Percentiles rank a stretch among this genome's conserved stretches.
Conservation (phyloP, 352 stramenopile genomes). For the Elongisporangium undulatum region DNA sequence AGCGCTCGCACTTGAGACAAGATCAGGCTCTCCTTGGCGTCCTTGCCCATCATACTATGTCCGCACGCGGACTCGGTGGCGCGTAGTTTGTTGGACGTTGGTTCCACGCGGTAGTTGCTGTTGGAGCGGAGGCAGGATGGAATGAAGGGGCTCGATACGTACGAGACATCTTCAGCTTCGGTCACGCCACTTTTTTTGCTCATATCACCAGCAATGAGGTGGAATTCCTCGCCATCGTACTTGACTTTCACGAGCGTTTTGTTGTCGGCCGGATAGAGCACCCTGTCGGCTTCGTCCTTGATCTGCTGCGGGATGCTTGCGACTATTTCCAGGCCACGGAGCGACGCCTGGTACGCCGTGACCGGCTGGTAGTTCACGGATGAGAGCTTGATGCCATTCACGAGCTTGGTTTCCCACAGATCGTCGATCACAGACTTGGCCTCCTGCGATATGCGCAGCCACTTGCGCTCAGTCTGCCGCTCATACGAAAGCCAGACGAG, state of each 20-base stretch:
- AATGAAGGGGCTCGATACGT: constrained; percentile 96
- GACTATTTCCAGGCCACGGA: constrained; percentile 84
- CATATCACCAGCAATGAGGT: constrained; percentile 33
- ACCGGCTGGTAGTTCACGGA: constrained; percentile 93
- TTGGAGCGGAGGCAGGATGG: constrained; percentile 94
- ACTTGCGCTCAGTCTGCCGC: constrained; percentile 63
- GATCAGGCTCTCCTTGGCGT: constrained; percentile 94
- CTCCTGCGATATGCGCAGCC: constrained; percentile 94
- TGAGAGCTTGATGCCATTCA: constrained; percentile 93
- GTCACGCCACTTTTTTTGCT: constrained; percentile 89
- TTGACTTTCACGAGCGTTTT: constrained; percentile 36
- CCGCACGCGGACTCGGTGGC: constrained; percentile 87
- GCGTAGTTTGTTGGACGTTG: constrained; percentile 92
- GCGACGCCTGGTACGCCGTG: constrained; percentile 93
- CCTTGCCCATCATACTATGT: constrained; percentile 89
- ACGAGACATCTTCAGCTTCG: constrained; percentile 96
- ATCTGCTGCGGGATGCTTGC: constrained; percentile 83
- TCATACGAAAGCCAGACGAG: constrained; percentile 90
- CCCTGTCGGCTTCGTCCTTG: constrained; percentile 53
- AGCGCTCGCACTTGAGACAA: constrained; percentile 95
- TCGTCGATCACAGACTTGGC: constrained; percentile 96
- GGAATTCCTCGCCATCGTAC: constrained; percentile 74
- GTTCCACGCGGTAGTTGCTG: constrained; percentile 82
- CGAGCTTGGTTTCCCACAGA: constrained; percentile 92
- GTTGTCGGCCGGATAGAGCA: constrained; percentile 20